A percentile compares a stretch with the other conserved stretches of the same genome.
Conservation (phyloP, 225 moss, liverwort and hornwort species). For the Bryoerythrophyllum caledonicum region DNA sequence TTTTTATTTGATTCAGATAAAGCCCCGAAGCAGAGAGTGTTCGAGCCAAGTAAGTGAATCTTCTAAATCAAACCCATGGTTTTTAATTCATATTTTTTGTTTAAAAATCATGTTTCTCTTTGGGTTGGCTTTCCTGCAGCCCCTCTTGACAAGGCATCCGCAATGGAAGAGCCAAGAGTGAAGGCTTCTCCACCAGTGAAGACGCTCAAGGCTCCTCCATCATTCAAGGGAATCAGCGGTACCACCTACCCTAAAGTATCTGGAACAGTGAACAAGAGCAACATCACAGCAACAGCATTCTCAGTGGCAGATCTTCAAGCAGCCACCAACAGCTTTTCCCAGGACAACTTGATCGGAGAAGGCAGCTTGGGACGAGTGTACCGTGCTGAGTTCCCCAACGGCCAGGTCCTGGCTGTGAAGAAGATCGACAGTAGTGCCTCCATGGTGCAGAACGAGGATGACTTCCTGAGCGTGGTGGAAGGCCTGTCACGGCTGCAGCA, state of each 20-base stretch:
- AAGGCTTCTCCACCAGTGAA: constrained; percentile 53
- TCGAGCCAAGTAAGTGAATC: constrained; percentile 41
- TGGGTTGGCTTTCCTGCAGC: constrained; percentile 17
- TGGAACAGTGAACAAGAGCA: constrained; percentile 50
- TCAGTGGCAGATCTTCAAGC: constrained; percentile 70
- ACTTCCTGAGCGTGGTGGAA: constrained; percentile 59
- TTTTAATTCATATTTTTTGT: background rate
- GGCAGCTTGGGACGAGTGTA: constrained; percentile 61
- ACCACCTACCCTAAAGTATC: constrained; percentile 26
- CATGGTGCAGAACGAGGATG: constrained; percentile 65
- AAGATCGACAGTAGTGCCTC: constrained; percentile 63
- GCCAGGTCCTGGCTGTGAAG: constrained; percentile 68
- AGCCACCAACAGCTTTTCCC: constrained; percentile 69
- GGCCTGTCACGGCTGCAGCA: constrained; percentile 61
- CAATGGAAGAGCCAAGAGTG: constrained; percentile 23
- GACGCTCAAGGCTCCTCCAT: constrained; percentile 60
- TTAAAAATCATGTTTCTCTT: background rate
- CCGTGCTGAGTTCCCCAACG: constrained; percentile 59
- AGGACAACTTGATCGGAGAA: constrained; percentile 65
- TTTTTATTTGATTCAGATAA: constrained; percentile 29
- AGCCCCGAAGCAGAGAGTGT: constrained; percentile 43
- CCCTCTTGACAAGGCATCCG: constrained; percentile 24
- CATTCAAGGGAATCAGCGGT: constrained; percentile 38
- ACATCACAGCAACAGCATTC: constrained; percentile 57
- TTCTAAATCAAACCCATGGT: background rate